Evolutionary conservation across 2,329 filamentous ascomycete species (phyloP).

Genomic region (Uncinocarpus reesii): DNA sequence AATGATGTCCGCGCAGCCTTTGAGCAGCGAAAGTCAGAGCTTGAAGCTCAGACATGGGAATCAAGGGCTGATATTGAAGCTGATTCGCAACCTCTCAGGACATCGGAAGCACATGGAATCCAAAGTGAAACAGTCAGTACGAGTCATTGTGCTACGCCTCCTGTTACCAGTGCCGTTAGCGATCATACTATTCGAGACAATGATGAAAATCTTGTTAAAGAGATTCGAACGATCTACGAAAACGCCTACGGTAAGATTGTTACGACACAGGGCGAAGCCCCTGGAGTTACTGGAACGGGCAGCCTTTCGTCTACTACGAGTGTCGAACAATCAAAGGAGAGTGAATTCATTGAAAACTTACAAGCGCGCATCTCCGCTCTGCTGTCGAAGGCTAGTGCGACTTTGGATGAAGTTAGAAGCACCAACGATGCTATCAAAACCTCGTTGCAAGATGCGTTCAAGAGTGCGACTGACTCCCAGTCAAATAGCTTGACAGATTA

Average conservation of each 20-base stretch:
- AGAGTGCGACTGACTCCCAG: background rate
- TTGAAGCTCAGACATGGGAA: slow-evolving; percentile 4
- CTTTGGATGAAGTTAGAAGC: slow-evolving; percentile 4
- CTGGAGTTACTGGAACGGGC: background rate
- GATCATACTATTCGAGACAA: background rate
- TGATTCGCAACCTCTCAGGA: background rate
- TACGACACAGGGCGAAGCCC: slow-evolving; percentile 2
- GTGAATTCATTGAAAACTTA: background rate
- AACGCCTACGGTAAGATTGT: slow-evolving; percentile 19
- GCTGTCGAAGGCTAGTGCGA: background rate
- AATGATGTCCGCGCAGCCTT: slow-evolving; percentile 30
- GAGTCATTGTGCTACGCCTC: background rate
- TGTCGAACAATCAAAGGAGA: background rate
- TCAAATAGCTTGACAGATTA: slow-evolving; percentile 14
- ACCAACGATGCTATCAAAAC: background rate
- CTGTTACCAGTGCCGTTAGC: background rate
- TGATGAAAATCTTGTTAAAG: slow-evolving; percentile 11
- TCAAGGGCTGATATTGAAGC: background rate
- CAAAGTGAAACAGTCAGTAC: background rate
- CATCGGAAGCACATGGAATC: background rate
- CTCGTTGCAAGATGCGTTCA: background rate
- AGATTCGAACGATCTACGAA: slow-evolving; percentile 21
- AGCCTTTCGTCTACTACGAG: background rate
- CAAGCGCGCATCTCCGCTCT: background rate
- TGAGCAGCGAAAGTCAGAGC: slow-evolving; percentile 16